Evolutionary conservation across 352 stramenopile genomes (phyloP), one percentile per base, ranked within the genome.

Genomic region (Aphanomyces stellatus): DNA sequence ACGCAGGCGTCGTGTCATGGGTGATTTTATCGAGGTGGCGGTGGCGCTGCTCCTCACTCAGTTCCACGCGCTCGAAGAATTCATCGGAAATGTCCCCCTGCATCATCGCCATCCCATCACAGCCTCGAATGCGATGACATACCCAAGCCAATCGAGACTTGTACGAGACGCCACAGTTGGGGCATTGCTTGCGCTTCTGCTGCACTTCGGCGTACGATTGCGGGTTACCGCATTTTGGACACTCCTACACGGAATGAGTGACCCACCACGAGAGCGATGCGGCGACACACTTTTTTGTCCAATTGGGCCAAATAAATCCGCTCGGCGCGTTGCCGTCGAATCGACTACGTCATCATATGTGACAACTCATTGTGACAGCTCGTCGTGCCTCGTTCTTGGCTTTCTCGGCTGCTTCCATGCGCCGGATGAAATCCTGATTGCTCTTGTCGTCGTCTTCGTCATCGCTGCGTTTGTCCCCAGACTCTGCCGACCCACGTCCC

Each of bases 111-210:
- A 24, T 61, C 11, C 10, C 13, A 25, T n/a, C 43, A 24, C 6
- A 35, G 6, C 13, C 13, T 33, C 35, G 33, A 17, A 17, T 1
- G 19, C 11, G 0, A 53, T 28, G 25, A 24, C 6, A 30, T 48
- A 88, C 82, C 82, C 82, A 91, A 2, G 81, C 77, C 34, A 90
- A 75, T 28, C 78, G 79, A 35, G 71, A 83, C 62, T 76, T 79
- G 72, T 91, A 91, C 10, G 76, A 74, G 40, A 86, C 75, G 22
- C 79, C 81, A 57, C 82, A 91, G 56, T 91, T 91, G 19, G 81
- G 82, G 42, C 81, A 91, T 31, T 88, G 88, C 61, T 88, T 91
- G 11, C 82, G 76, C 75, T 91, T 91, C 49, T 91, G 82, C 2
- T 78, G 81, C 25, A 90, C 74, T 63, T 91, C 82, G 34, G 81